Evolutionary conservation across 2,329 filamentous ascomycete genomes (phyloP).

Genomic region (Stemphylium lycopersici): DNA sequence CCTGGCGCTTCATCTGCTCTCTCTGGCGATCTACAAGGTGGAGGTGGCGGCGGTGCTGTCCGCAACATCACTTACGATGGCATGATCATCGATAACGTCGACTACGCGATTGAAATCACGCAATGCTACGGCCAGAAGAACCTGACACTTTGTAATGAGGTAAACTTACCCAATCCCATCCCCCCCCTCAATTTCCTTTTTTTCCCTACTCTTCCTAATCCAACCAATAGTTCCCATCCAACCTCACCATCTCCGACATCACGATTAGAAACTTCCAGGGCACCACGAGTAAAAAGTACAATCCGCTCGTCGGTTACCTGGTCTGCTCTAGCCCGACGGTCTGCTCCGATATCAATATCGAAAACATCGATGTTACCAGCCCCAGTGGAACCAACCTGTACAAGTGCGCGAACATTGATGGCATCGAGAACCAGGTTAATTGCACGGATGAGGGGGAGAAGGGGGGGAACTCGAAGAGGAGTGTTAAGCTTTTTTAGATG

Average conservation of each 20-base stretch:
- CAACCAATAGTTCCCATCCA: conserved; percentile 55
- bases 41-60: conserved; percentile 68
- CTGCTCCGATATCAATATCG: conserved; percentile 57
- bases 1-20: conserved; percentile 63
- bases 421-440: conserved; percentile 39
- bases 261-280: conserved; percentile 64
- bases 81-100: conserved; percentile 66
- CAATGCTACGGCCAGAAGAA: conserved; percentile 71
- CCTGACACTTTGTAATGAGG: conserved; percentile 63
- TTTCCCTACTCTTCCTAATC: neutral
- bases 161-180: neutral
- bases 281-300: conserved; percentile 55
- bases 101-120: conserved; percentile 69
- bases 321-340: conserved; percentile 55
- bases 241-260: conserved; percentile 62
- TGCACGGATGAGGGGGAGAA: conserved; percentile 30
- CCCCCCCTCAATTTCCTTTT: too few species aligned
- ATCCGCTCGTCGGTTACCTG: conserved; percentile 52
- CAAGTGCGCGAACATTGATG: conserved; percentile 52
- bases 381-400: conserved; percentile 54
- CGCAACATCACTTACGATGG: conserved; percentile 71
- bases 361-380: conserved; percentile 53
- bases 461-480: conserved; percentile 27
- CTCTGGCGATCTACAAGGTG: conserved; percentile 67
- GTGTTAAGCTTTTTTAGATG: neutral